Evolutionary conservation across 192 early-diverging fungal genomes (phyloP).

Genomic region (Radiomyces spectabilis): DNA sequence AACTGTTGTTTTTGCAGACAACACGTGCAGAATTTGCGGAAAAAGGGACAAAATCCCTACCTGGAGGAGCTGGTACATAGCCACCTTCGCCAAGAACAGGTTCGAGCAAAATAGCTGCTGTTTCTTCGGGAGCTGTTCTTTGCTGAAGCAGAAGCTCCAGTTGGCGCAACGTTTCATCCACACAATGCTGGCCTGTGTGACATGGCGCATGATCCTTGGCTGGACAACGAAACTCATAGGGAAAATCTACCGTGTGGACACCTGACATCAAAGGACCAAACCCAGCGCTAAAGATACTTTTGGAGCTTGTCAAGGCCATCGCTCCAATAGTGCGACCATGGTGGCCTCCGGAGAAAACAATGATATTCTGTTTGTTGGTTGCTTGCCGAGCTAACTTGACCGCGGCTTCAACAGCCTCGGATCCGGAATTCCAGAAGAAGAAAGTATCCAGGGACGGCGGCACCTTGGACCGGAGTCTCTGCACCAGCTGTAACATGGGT

Average conservation of each 20-base stretch:
- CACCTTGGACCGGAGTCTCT: constrained; percentile 9
- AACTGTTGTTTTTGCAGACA: no score
- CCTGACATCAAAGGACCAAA: constrained; percentile 34
- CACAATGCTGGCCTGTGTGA: constrained; percentile 16
- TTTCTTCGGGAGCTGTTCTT: constrained; percentile 27
- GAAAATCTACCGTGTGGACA: constrained; percentile 24
- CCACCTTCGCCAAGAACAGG: constrained; percentile 36
- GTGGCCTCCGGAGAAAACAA: constrained; percentile 29
- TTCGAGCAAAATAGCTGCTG: constrained; percentile 30
- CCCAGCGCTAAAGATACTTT: constrained; percentile 21
- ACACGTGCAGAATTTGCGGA: no score
- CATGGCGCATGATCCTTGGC: not conserved
- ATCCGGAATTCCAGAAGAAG: constrained; percentile 32
- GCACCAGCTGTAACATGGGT: constrained; percentile 28
- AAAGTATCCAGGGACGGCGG: constrained; percentile 26
- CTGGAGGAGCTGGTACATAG: constrained; percentile 24
- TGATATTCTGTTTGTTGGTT: constrained; percentile 33
- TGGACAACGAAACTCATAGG: constrained; percentile 8
- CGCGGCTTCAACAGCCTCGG: constrained; percentile 32
- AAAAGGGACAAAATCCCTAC: not conserved
- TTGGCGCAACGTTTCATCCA: constrained; percentile 18
- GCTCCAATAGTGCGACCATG: constrained; percentile 33
- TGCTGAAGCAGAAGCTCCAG: constrained; percentile 27
- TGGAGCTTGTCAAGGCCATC: constrained; percentile 28
- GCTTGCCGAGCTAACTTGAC: constrained; percentile 32